Percentiles rank a stretch among this genome's conserved stretches.
Conservation (phyloP, 2,329 filamentous ascomycete species). For the Nigrospora osmanthi region DNA sequence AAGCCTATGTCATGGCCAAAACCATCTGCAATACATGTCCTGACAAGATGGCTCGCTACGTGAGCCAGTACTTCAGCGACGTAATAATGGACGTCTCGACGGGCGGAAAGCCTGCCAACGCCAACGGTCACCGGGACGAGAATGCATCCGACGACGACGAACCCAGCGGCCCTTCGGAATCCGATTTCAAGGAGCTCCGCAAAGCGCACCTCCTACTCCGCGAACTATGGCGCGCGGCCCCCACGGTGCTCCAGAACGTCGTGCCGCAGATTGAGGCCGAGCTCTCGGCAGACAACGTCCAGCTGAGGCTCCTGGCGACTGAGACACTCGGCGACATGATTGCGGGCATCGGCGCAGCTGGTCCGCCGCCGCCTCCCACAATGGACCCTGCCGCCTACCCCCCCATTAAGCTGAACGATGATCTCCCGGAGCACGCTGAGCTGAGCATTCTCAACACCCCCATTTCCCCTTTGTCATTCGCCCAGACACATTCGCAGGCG, state of each 20-base stretch:
- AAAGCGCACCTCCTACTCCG: constrained; percentile 86
- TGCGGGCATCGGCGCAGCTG: constrained; percentile 85
- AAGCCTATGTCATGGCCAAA: constrained; percentile 95
- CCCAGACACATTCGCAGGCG: constrained; percentile 67
- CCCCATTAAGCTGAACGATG: constrained; percentile 58
- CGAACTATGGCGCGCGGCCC: constrained; percentile 89
- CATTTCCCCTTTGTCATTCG: constrained; percentile 81
- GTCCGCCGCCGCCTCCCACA: constrained; percentile 62
- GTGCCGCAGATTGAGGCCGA: constrained; percentile 91
- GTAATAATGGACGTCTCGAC: constrained; percentile 81
- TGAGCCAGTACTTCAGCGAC: constrained; percentile 95
- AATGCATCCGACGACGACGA: constrained; percentile 57
- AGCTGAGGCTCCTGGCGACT: constrained; percentile 79
- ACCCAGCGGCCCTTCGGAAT: constrained; percentile 60
- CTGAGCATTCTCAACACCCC: constrained; percentile 69
- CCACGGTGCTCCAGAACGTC: constrained; percentile 83
- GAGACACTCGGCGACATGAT: constrained; percentile 95
- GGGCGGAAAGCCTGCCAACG: constrained; percentile 39
- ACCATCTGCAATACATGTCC: constrained; percentile 82
- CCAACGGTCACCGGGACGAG: constrained; percentile 50
- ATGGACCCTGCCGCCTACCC: constrained; percentile 83
- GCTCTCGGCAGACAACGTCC: constrained; percentile 79
- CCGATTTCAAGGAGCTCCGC: constrained; percentile 77
- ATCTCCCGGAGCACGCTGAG: constrained; percentile 39
- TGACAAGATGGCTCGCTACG: constrained; percentile 90